Conservation (phyloP, 495 filamentous ascomycete species). For the Jackrogersella minutella region DNA sequence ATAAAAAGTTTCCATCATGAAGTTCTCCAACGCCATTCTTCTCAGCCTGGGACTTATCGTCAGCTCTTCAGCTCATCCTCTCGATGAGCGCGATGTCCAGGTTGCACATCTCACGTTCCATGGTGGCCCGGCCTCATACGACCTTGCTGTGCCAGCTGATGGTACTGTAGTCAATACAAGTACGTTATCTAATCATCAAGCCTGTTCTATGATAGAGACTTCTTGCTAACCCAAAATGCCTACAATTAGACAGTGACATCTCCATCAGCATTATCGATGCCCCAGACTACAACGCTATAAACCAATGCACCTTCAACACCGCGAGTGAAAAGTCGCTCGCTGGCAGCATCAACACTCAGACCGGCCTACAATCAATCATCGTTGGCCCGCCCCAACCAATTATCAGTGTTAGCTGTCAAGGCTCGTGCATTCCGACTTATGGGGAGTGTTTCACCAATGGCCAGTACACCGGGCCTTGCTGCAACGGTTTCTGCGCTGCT, state of each 20-base stretch:
- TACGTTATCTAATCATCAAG: conserved; percentile 5
- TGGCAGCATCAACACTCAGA: conserved; percentile 30
- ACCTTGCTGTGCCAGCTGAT: conserved; percentile 33
- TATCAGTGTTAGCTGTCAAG: conserved; percentile 40
- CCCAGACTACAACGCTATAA: conserved; percentile 35
- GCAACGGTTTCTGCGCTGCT: conserved; percentile 32
- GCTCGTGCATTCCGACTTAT: conserved; percentile 19
- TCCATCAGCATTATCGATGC: conserved; percentile 41
- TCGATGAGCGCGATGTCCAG: conserved; percentile 16
- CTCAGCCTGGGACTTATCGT: conserved; percentile 33
- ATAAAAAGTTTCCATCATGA: conserved; percentile 25
- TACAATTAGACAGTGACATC: conserved; percentile 34
- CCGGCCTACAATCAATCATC: conserved; percentile 33
- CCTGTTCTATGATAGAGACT: neutral
- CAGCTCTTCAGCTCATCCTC: conserved; percentile 21
- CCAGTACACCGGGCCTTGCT: conserved; percentile 25
- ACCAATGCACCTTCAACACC: conserved; percentile 41
- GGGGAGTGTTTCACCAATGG: conserved; percentile 26
- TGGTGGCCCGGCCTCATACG: conserved; percentile 40
- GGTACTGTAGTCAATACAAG: conserved; percentile 24
- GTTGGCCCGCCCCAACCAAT: conserved; percentile 45
- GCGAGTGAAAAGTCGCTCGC: conserved; percentile 31
- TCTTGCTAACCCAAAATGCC: neutral
- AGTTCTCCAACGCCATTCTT: conserved; percentile 27
- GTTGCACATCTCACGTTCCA: conserved; percentile 37